phyloP scores from a whole-genome alignment of 2,329 filamentous ascomycete genomes.

The Colletotrichum sp. region DNA sequence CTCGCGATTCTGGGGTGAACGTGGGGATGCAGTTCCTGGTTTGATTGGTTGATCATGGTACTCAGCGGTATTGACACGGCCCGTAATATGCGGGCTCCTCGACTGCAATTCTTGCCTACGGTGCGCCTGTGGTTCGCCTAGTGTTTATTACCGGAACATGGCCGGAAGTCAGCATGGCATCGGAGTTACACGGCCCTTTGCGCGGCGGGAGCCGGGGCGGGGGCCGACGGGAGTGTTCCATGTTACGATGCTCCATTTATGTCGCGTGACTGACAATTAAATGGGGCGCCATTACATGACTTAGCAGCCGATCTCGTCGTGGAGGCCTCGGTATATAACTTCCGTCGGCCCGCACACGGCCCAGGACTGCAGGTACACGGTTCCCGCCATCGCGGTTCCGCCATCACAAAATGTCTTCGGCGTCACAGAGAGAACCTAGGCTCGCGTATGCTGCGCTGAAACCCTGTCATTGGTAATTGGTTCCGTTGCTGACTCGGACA shows the following conservation, averaged over 20 bases:
- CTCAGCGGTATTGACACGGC: background rate
- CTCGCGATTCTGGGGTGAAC: background rate
- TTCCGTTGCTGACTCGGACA: background rate
- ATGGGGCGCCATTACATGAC: background rate
- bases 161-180: background rate
- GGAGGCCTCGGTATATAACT: background rate
- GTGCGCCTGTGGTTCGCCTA: rapidly evolving
- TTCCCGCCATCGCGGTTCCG: background rate
- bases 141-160: background rate
- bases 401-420: background rate
- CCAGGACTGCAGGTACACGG: background rate
- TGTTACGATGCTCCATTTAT: background rate
- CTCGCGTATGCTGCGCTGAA: background rate
- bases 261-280: background rate
- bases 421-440: background rate
- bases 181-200: background rate
- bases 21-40: background rate
- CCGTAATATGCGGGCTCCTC: background rate
- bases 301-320: background rate
- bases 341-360: background rate
- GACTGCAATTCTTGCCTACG: background rate
- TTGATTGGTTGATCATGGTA: background rate
- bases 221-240: background rate
- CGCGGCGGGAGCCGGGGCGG: background rate
- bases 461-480: background rate